These are phyloP conservation scores for Xerocomellus dryophilus DNA, from an alignment of 768 basidiomycete genomes.

Conservation along the genomic window DNA sequence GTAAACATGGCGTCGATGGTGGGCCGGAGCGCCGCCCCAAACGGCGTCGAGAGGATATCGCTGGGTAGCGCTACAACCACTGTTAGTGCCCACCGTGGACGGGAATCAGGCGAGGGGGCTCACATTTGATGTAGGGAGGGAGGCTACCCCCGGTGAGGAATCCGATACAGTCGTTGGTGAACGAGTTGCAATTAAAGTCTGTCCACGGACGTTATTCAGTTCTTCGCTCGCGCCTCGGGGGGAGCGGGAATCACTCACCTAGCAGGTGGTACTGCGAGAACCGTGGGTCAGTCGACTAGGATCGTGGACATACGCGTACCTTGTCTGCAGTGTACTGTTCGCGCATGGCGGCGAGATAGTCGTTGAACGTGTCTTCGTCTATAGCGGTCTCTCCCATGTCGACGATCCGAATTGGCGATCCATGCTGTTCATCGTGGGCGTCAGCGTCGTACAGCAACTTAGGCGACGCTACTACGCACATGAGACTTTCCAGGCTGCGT, in stretches of 20 bases:
- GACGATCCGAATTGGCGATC: conserved; percentile 63
- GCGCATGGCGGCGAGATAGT: conserved; percentile 74
- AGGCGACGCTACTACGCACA: conserved; percentile 42
- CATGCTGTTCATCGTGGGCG: conserved; percentile 49
- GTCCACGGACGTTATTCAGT: background rate
- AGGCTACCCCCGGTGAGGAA: conserved; percentile 84
- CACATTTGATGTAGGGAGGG: conserved; percentile 79
- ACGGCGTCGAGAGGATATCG: conserved; percentile 86
- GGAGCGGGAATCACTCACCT: conserved; percentile 41
- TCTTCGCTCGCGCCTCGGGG: background rate
- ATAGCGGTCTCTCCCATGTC: conserved; percentile 78
- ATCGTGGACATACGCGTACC: conserved; percentile 39
- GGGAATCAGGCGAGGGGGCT: background rate
- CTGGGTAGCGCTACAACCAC: conserved; percentile 58
- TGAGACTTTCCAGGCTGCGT: conserved; percentile 78
- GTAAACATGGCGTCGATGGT: conserved; percentile 90
- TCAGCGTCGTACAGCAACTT: background rate
- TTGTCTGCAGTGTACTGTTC: conserved; percentile 88
- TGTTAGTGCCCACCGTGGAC: background rate
- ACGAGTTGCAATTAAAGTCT: conserved; percentile 96
- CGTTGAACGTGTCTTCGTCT: conserved; percentile 81
- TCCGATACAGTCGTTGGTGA: conserved; percentile 83
- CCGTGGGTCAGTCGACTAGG: background rate
- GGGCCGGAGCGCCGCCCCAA: conserved; percentile 81
- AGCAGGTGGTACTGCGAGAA: conserved; percentile 75